These are phyloP conservation scores for Tylopilus plumbeoviolaceoides DNA, from an alignment of 768 basidiomycete genomes.

Conservation along the genomic window DNA sequence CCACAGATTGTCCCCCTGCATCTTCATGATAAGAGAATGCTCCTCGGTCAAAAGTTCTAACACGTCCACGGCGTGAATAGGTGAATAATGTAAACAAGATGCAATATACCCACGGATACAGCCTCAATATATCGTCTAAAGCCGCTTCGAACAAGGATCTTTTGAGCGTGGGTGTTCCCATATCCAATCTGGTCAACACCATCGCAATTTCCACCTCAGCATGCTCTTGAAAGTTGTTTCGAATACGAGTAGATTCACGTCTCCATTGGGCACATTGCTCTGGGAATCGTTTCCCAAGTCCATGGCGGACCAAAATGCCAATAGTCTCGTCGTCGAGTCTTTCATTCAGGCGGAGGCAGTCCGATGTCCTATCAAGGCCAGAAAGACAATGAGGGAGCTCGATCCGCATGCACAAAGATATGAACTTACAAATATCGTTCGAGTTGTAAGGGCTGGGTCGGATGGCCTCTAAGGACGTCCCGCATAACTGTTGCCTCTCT, in stretches of 20 bases:
- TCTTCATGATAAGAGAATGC: slow-evolving; percentile 1
- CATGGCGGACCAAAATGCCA: slow-evolving; percentile 23
- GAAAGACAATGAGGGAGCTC: not conserved
- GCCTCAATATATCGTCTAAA: slow-evolving; percentile 16
- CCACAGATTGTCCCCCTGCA: not conserved
- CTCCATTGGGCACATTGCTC: slow-evolving; percentile 23
- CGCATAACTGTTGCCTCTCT: slow-evolving; percentile 4
- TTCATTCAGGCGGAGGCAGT: slow-evolving; percentile 24
- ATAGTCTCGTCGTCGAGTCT: slow-evolving; percentile 26
- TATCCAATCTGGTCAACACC: no score
- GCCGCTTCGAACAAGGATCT: slow-evolving; percentile 21
- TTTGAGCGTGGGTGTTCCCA: no score
- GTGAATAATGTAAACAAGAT: not conserved
- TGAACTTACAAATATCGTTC: slow-evolving; percentile 16
- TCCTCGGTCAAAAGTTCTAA: slow-evolving; percentile 15
- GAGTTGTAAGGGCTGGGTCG: slow-evolving; percentile 11
- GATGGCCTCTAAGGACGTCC: not conserved
- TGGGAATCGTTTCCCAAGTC: slow-evolving; percentile 28
- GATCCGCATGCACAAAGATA: not conserved
- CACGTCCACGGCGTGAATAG: not conserved
- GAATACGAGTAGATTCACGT: slow-evolving; percentile 6
- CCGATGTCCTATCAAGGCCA: slow-evolving; percentile 15
- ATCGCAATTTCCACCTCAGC: no score
- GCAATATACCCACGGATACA: slow-evolving; percentile 23
- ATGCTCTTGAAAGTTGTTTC: no score